These are phyloP conservation scores for Cyanidioschyzon merolae DNA, from an alignment of 23 red algal species.

Conservation along the genomic window DNA sequence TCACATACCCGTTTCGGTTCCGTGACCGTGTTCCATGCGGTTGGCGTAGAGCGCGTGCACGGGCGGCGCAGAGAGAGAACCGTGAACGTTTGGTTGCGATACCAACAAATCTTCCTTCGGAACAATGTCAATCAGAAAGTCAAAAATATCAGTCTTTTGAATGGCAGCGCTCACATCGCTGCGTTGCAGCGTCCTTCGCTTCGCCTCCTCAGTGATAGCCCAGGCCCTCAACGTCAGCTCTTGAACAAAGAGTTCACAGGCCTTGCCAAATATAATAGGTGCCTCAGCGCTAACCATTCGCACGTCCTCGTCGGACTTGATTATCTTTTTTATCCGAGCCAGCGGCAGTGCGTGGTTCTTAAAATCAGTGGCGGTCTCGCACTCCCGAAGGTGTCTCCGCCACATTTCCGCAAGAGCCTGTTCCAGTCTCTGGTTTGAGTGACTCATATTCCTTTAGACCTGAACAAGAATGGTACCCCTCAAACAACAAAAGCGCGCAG, in stretches of 20 bases:
- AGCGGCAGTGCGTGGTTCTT: slow-evolving; percentile 95
- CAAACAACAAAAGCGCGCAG: too few species aligned
- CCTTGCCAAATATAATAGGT: slow-evolving; percentile 92
- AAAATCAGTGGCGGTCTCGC: slow-evolving; percentile 56
- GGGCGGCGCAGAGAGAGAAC: background rate
- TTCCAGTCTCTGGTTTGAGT: background rate
- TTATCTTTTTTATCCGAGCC: slow-evolving; percentile 99
- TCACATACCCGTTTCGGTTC: background rate
- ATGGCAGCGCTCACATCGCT: slow-evolving; percentile 87
- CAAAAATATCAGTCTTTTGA: slow-evolving; percentile 99
- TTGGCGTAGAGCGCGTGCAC: background rate
- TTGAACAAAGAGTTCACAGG: slow-evolving; percentile 97
- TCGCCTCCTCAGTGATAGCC: slow-evolving; percentile 92
- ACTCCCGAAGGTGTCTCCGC: background rate
- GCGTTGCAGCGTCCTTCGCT: slow-evolving; percentile 80
- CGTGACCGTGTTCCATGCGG: background rate
- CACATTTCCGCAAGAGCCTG: background rate
- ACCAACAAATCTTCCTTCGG: slow-evolving; percentile 49
- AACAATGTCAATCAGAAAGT: slow-evolving; percentile 99
- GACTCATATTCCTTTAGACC: too few species aligned
- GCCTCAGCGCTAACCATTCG: slow-evolving; percentile 98
- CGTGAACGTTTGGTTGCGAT: background rate
- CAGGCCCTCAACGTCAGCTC: slow-evolving; percentile 92
- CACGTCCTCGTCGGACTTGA: slow-evolving; percentile 99
- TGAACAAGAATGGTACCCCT: too few species aligned